Base-by-base conservation (phyloP, 2,329 filamentous ascomycete genomes). In the Lachnellula arida region DNA sequence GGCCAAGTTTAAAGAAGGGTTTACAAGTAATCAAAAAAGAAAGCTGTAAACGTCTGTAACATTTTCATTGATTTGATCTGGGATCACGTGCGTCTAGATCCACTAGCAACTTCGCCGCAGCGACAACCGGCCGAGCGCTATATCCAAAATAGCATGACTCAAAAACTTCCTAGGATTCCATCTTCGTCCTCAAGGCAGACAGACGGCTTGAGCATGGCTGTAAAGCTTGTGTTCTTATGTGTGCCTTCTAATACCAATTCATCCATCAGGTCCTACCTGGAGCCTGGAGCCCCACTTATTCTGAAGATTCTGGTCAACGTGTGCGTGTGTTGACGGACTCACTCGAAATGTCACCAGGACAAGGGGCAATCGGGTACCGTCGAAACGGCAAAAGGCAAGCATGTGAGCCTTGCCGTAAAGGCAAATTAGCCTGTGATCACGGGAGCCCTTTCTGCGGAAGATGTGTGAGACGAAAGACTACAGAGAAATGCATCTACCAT, bases 351-450 rank as follows among this genome's bases (percentile, higher is more conserved):
- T 42, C 56, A 14, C 55, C 60, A 51, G 51, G 44, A 56, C 51
- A 54, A 51, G 37, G 22, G 19, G 46, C 44, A 39, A 54, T 61
- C 42, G 61, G 63, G 3, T 65, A 63, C 28, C 64, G 67, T 46
- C 59, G 66, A 12, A 69, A 69, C 53, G 67, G 67, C 39, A 66
- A 67, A 48, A 60, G 61, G 46, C 64, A 67, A 56, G 62, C 65
- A 9, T 69, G 67, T 54, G 66, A 69, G 50, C 66, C 65, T 12
- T 69, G 67, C 56, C 51, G 65, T 14, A 67, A 66, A 32, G 65
- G 64, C 6, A 69, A 69, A 46, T 28, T 69, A 14, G 65, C 63
- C 5, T 69, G 66, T 52, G 65, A 66, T 48, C 66, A 69, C 56
- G 60, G 56, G 8, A 43, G 48, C 12, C 67, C 66, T 3, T 56